These are phyloP conservation scores for Sporisorium exsertum DNA, from an alignment of 1,284 basidiomycete species.

Conservation along the genomic window DNA sequence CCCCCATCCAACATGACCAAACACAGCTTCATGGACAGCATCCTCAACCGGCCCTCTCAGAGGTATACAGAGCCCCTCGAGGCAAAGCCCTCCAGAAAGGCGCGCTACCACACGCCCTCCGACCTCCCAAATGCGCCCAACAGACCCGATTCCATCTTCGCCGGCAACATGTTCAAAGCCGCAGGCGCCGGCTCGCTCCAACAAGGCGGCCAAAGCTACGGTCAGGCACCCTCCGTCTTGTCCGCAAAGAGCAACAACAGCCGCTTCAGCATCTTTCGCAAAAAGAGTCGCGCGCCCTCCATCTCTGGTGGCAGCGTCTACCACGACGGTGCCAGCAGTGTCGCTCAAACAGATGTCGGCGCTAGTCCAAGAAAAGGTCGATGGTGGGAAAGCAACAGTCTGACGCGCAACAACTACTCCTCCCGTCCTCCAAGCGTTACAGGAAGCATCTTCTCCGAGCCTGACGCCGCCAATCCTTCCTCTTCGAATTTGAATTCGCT, in stretches of 20 bases:
- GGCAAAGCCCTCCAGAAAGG: constrained; percentile 20
- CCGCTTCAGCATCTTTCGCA: constrained; percentile 51
- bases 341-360: constrained; percentile 39
- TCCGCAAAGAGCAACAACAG: constrained; percentile 52
- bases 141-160: constrained; percentile 52
- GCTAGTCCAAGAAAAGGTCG: constrained; percentile 31
- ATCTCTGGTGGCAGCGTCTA: constrained; percentile 49
- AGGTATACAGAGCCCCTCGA: constrained; percentile 54
- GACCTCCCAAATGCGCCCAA: constrained; percentile 61
- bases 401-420: constrained; percentile 37
- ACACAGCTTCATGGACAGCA: constrained; percentile 62
- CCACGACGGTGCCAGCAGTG: constrained; percentile 46
- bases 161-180: constrained; percentile 56
- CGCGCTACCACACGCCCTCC: constrained; percentile 31
- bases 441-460: constrained; percentile 61
- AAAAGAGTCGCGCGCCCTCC: constrained; percentile 35
- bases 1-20: constrained; percentile 50
- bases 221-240: constrained; percentile 47
- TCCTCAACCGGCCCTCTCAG: constrained; percentile 67
- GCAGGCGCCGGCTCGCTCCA: constrained; percentile 30
- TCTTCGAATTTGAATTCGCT: constrained; percentile 28
- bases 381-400: constrained; percentile 58
- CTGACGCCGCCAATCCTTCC: constrained; percentile 27
- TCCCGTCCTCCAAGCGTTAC: constrained; percentile 55
- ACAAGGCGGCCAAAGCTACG: constrained; percentile 11